These are phyloP conservation scores for Basipetospora chlamydospora DNA, from an alignment of 2,329 filamentous ascomycete species.

Conservation along the genomic window DNA sequence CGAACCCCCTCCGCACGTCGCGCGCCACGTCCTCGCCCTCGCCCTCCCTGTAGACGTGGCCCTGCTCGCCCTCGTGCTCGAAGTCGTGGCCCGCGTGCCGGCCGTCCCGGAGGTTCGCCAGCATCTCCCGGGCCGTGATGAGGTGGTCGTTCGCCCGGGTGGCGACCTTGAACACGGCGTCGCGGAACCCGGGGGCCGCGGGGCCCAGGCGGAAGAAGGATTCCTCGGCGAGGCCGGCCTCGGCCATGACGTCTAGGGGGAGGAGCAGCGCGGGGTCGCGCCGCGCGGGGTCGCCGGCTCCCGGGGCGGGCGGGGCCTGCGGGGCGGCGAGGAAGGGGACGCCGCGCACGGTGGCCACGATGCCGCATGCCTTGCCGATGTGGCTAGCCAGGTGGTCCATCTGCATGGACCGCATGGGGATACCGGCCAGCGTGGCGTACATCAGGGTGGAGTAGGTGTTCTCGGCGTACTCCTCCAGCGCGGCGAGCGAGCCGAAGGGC, in stretches of 20 bases:
- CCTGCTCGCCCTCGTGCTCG: slow-evolving; percentile 64
- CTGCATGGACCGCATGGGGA: slow-evolving; percentile 69
- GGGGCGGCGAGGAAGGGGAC: slow-evolving; percentile 79
- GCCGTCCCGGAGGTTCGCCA: slow-evolving; percentile 62
- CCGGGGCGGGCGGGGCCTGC: slow-evolving; percentile 23
- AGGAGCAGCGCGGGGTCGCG: slow-evolving; percentile 51
- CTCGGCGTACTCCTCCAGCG: slow-evolving; percentile 79
- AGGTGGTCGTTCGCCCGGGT: slow-evolving; percentile 92
- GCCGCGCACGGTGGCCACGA: slow-evolving; percentile 72
- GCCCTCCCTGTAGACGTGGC: slow-evolving; percentile 34
- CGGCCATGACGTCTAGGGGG: slow-evolving; percentile 80
- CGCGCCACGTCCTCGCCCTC: slow-evolving; percentile 21
- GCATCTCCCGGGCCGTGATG: slow-evolving; percentile 85
- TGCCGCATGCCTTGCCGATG: slow-evolving; percentile 86
- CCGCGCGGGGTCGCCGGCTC: slow-evolving; percentile 22
- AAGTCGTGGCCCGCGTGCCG: slow-evolving; percentile 71
- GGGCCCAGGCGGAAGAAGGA: slow-evolving; percentile 73
- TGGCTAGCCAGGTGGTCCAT: slow-evolving; percentile 90
- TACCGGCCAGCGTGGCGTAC: slow-evolving; percentile 69
- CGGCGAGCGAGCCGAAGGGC: slow-evolving; percentile 58
- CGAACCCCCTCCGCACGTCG: slow-evolving; percentile 50
- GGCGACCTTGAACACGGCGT: slow-evolving; percentile 83
- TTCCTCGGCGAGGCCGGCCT: slow-evolving; percentile 69
- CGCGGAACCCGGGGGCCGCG: slow-evolving; percentile 64
- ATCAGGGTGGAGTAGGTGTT: slow-evolving; percentile 88